Base-by-base conservation (phyloP, 2,329 filamentous ascomycete species). In the Botrytis hyacinthi region DNA sequence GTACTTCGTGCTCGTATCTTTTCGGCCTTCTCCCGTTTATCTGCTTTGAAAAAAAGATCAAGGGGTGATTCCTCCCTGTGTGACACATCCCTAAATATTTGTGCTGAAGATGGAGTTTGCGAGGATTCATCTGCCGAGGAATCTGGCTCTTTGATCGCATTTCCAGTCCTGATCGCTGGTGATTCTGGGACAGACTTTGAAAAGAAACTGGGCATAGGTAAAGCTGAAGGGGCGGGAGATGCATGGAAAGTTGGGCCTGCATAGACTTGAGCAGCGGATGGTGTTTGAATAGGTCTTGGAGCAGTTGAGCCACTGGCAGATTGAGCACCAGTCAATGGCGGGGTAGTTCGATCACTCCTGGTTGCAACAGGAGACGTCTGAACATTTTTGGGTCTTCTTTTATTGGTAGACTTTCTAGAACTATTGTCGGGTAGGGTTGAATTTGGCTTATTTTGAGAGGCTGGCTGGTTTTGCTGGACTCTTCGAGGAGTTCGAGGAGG, bases 161-260 rank as follows among this genome's bases (percentile, higher is more conserved):
- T 83, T 61, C 85, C 76, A 61, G 81, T 82, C 75, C 81, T 85
- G 75, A 83, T 81, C 32, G 82, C 82, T 22, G 83, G 89, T 5
- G 90, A 91, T 73, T 92, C 91, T 5, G 91, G 90, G 20, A 93
- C 86, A 0, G 93, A 90, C 79, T 92, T 95, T 42, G 92, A 91
- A 75, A 92, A 89, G 82, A 98, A 97, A 80, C 92, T 97, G 18
- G 96, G 96, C 74, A 98, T 92, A 0, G 96, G 96, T 46, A 99
- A 86, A 37, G 94, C 91, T 14, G 94, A 97, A 0, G 96, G 92
- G 2, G 95, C 95, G 32, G 96, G 96, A 14, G 96, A 98, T 59
- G 94, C 93, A 82, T 98, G 95, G 82, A 98, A 99, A 8, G 94
- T 97, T 48, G 95, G 92, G 22, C 95, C 96, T 57, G 96, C 96